Percentiles rank a stretch among this genome's conserved stretches.
Evolutionary conservation across 495 filamentous ascomycete species (phyloP).

Genomic region (Immersiella caudata): DNA sequence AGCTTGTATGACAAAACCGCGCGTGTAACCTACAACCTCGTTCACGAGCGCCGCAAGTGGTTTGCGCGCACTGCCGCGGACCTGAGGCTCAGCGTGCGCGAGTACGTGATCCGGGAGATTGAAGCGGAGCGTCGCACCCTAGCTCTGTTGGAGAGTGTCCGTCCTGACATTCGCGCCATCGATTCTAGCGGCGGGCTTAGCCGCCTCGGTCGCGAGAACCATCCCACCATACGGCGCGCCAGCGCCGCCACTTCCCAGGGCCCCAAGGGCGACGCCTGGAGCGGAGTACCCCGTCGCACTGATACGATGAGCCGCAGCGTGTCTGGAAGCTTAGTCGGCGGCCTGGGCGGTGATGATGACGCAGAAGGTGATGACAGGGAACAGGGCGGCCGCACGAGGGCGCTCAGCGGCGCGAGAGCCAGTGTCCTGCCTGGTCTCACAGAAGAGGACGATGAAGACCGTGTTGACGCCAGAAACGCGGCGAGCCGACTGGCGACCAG

Average conservation of each 20-base stretch:
- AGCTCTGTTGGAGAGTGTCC: conserved; percentile 86
- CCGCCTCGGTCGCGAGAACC: conserved; percentile 83
- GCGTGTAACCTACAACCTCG: conserved; percentile 83
- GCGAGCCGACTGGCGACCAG: conserved; percentile 90
- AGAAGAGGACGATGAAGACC: conserved; percentile 91
- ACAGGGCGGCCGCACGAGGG: conserved; percentile 47
- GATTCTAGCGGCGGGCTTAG: conserved; percentile 87
- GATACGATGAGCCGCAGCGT: conserved; percentile 77
- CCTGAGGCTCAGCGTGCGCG: conserved; percentile 75
- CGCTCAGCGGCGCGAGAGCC: conserved; percentile 58
- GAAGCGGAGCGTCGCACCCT: conserved; percentile 92
- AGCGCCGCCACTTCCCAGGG: conserved; percentile 87
- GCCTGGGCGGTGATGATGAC: conserved; percentile 44
- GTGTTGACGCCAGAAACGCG: conserved; percentile 92
- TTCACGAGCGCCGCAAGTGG: conserved; percentile 89
- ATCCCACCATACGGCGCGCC: conserved; percentile 72
- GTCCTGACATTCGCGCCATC: conserved; percentile 90
- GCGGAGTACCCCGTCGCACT: conserved; percentile 79
- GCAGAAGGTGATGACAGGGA: conserved; percentile 50
- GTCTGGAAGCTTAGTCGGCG: conserved; percentile 66
- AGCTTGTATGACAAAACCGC: conserved; percentile 81
- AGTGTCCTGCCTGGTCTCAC: conserved; percentile 58
- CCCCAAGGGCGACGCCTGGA: conserved; percentile 96
- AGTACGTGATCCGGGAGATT: conserved; percentile 93
- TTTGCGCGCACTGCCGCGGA: conserved; percentile 84